These are phyloP conservation scores for Dipteronia dyeriana DNA, from an alignment of 345 rosid species.

Conservation along the genomic window DNA sequence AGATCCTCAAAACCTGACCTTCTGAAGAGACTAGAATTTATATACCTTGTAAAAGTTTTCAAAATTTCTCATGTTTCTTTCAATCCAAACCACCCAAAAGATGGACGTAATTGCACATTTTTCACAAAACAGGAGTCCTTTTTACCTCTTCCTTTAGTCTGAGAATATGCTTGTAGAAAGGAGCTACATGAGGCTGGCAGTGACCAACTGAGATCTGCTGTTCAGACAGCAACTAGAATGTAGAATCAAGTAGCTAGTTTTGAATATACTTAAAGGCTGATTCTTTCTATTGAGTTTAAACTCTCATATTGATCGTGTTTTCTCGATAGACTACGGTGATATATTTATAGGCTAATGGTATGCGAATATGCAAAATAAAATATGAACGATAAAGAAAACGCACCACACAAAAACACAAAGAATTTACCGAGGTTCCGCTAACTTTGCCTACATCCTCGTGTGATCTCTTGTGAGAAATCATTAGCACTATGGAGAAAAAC, in stretches of 20 bases:
- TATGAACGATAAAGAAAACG: too few species aligned
- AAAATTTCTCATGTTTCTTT: not conserved
- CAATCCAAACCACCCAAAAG: not conserved
- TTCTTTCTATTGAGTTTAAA: not conserved
- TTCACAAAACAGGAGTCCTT: not conserved
- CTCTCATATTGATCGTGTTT: too few species aligned
- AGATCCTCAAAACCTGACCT: not conserved
- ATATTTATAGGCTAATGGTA: too few species aligned
- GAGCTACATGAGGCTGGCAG: not conserved
- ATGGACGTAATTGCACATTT: not conserved
- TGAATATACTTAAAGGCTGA: not conserved
- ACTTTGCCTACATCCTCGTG: too few species aligned
- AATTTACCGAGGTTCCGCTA: too few species aligned
- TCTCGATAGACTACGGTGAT: too few species aligned
- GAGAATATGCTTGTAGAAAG: not conserved
- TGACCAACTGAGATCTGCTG: not conserved
- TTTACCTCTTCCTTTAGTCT: not conserved
- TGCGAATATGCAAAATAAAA: too few species aligned
- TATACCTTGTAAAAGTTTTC: not conserved
- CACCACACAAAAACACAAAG: too few species aligned
- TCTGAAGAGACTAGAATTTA: too few species aligned
- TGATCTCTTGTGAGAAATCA: too few species aligned
- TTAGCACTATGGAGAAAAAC: too few species aligned
- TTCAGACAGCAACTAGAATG: not conserved
- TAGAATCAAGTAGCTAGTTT: slow-evolving; percentile 6